Evolutionary conservation across 169 alveolate species (phyloP), one percentile per base, ranked within the genome.

Genomic region (Eimeria nieschulzi): DNA sequence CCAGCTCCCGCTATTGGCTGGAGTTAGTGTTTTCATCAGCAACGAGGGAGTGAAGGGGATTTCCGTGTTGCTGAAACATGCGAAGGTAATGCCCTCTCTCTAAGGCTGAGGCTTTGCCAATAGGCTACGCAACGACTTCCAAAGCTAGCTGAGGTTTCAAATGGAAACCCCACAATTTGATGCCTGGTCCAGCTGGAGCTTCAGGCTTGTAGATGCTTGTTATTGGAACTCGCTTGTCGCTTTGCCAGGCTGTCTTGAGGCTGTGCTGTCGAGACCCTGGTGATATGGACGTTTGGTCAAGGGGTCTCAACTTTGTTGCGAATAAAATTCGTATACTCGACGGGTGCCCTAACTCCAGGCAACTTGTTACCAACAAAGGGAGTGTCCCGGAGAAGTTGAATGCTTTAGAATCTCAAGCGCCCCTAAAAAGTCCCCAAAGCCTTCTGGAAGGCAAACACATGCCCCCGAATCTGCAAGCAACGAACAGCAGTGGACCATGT

Each of bases 41-140:
- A 68, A 23, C 78, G 23, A 33, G 1, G 78, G 78, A 46, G 78
- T 68, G 78, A 68, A 68, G 25, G 73, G 73, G 73, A 68, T n/a
- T 21, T 68, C 78, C 33, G 51, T 68, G 53, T 1, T 25, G 33
- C 78, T 68, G 53, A 68, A 51, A 7, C 23, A 68, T 5, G 78
- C 78, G 17, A n/a, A 68, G 78, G 78, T 68, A n/a, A 23, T 21
- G 46, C 3, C 46, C 46, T 33, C 46, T 33, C 46, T 33, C 46
- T 33, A 33, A 33, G 46, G 46, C 46, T 33, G 46, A 33, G 46
- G 3, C 3, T 33, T 33, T 33, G 46, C 46, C 46, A 33, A 33
- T 33, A 33, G 46, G 46, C 3, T 33, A 33, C 46, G 46, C 46
- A 33, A 33, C 46, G 46, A 33, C 46, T 33, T 33, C 46, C 46